Base-by-base conservation (phyloP, 768 basidiomycete species). In the Pleurotus djamor region DNA sequence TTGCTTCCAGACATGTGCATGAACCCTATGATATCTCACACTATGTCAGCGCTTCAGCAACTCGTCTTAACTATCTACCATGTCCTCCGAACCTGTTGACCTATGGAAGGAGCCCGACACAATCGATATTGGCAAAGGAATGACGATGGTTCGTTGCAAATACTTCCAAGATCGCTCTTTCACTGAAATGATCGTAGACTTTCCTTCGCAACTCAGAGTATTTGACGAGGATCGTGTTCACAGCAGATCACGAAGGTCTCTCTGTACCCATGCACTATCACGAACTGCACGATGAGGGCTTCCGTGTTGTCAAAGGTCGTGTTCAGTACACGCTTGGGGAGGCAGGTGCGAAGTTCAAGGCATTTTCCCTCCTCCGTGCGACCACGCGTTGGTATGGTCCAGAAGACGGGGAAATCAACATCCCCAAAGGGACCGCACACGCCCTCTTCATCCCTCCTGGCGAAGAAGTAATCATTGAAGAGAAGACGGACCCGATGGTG, bases 91-190 rank as follows among this genome's bases (percentile, higher is more conserved):
- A n/a, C 21, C 54, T 5, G 44, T 43, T 32, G 54, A 55, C 54
- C 54, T 55, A 13, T 43, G 54, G 38, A 44, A 55, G 41, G 54
- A 55, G 13, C 54, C 54, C 38, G 54, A 55, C 4, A 55, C 54
- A 14, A 32, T 55, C 33, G 41, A 38, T 14, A 43, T 43, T 14
- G 54, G 54, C 10, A 43, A 43, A 21, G 54, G 54, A 28, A 55
- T 55, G 38, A 55, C 36, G 2, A 55, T 55, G 54, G 54, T 55
- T 43, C 2, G 38, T 55, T 10, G n/a, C 37, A 14, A 17, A 28
- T 28, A 28, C 21, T 28, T 28, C 21, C 21, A 28, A 28, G 21
- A 1, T 28, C 3, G 21, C 21, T 28, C 21, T 28, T 3, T 3
- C 21, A 28, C 14, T 4, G 34, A 5, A 8, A 4, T 54, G 16